Evolutionary conservation across 2,329 filamentous ascomycete species (phyloP), one percentile per base, ranked within the genome.

Genomic region (Pestalotiopsis sp.): DNA sequence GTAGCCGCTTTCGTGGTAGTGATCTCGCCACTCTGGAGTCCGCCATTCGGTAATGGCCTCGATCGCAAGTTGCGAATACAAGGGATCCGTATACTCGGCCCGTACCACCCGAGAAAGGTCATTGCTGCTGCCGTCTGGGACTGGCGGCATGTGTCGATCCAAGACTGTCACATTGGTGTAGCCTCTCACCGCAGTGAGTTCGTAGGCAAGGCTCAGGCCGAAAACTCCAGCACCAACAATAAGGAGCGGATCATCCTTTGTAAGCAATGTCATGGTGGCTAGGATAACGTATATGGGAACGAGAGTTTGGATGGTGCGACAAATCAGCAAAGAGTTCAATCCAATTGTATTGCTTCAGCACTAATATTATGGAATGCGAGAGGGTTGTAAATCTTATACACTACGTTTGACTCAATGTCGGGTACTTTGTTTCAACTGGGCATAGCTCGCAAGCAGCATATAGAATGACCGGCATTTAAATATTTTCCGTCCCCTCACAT

Each of bases 41-140:
- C 58, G 36, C 66, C 66, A 67, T 52, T 67, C 36, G 1, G 20
- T 38, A 4, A 67, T 27, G 36, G 66, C 66, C 58, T 67, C 66
- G 20, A 41, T 56, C 4, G 88, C 90, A 66, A 94, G 86, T 58
- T 81, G 80, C 4, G 88, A 84, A 74, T 94, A 94, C 14, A 87
- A 82, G 0, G 84, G 79, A 72, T 90, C 86, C 13, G 89, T 88
- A 74, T 94, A 94, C 79, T 94, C 91, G 59, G 79, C 73, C 5
- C 81, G 79, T 58, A 83, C 78, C 68, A 83, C 77, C 20, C 82
- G 79, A 4, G 81, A 83, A 20, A 80, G 77, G 68, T 83, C 81
- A n/a, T 81, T 80, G 59, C 80, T 82, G 67, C 81, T 80, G 36
- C 78, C 78, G 13, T 83, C 79, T 3, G 75, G 71, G 2, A 79